Conservation (phyloP, 371 early-diverging fungal genomes). For the Mucor racemosus region DNA sequence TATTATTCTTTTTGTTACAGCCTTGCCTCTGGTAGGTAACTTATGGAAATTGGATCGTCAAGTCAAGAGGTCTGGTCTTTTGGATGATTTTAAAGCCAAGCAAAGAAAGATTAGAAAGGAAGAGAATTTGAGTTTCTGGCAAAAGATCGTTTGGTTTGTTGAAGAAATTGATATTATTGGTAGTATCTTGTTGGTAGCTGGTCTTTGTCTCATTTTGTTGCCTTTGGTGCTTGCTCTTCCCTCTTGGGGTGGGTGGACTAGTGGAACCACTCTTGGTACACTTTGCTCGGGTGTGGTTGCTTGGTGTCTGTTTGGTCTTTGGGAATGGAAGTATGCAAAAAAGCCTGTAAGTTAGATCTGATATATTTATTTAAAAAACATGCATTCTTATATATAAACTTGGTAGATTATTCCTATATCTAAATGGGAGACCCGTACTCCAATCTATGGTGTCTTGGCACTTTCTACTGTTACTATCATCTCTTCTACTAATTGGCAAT, state of each 20-base stretch:
- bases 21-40: slow-evolving; percentile 24
- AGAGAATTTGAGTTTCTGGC: neutral
- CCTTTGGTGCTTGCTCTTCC: slow-evolving; percentile 49
- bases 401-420: slow-evolving; percentile 41
- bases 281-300: slow-evolving; percentile 30
- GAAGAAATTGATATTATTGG: slow-evolving; percentile 54
- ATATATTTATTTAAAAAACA: too few species aligned
- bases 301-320: slow-evolving; percentile 38
- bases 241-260: slow-evolving; percentile 49
- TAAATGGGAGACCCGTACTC: slow-evolving; percentile 48
- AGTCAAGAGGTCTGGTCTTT: slow-evolving; percentile 19
- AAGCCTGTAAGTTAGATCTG: slow-evolving; percentile 23
- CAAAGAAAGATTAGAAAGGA: neutral
- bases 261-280: slow-evolving; percentile 25
- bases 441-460: slow-evolving; percentile 49
- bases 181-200: slow-evolving; percentile 43
- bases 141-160: slow-evolving; percentile 34
- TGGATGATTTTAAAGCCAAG: slow-evolving; percentile 15
- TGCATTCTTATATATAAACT: too few species aligned
- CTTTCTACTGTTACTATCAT: slow-evolving; percentile 48
- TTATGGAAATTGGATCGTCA: slow-evolving; percentile 23
- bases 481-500: slow-evolving; percentile 44
- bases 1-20: slow-evolving; percentile 20
- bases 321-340: slow-evolving; percentile 51
- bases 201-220: slow-evolving; percentile 44